Conservation (phyloP, 768 basidiomycete genomes). For the Boletellus sp. region DNA sequence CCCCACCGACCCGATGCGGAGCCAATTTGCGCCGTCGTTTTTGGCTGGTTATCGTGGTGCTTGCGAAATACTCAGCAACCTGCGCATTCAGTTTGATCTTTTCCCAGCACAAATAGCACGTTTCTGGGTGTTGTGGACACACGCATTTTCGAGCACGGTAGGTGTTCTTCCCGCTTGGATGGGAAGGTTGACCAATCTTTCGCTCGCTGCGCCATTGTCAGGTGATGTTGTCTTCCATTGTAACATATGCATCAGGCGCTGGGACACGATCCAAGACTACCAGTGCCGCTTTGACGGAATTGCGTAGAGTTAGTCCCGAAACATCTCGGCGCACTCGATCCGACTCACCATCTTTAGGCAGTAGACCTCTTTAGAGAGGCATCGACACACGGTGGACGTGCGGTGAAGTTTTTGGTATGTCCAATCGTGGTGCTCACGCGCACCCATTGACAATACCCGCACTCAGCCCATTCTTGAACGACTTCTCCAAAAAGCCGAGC, state of each 20-base stretch:
- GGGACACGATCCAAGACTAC: constrained; percentile 60
- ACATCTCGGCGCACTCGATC: neutral
- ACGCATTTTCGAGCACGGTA: constrained; percentile 64
- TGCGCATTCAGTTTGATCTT: constrained; percentile 46
- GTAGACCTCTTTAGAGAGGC: constrained; percentile 64
- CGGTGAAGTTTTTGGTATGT: constrained; percentile 66
- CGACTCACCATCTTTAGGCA: constrained; percentile 31
- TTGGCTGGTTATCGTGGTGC: constrained; percentile 66
- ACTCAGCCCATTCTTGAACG: constrained; percentile 62
- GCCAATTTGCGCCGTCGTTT: constrained; percentile 63
- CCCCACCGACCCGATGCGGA: constrained; percentile 65
- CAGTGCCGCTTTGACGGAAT: constrained; percentile 62
- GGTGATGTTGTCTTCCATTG: constrained; percentile 78
- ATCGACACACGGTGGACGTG: constrained; percentile 59
- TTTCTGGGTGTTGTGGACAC: constrained; percentile 73
- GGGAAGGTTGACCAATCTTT: neutral
- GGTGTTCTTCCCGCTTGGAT: constrained; percentile 17
- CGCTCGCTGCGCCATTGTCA: constrained; percentile 21
- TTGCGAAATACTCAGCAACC: constrained; percentile 49
- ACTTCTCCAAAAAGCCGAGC: constrained; percentile 57
- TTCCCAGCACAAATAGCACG: constrained; percentile 58
- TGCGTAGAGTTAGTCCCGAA: constrained; percentile 35
- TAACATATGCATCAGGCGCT: constrained; percentile 53
- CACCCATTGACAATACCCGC: constrained; percentile 2
- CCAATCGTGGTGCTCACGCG: neutral